Evolutionary conservation across 371 early-diverging fungal genomes (phyloP).

Genomic region (Choanephora cucurbitarum): DNA sequence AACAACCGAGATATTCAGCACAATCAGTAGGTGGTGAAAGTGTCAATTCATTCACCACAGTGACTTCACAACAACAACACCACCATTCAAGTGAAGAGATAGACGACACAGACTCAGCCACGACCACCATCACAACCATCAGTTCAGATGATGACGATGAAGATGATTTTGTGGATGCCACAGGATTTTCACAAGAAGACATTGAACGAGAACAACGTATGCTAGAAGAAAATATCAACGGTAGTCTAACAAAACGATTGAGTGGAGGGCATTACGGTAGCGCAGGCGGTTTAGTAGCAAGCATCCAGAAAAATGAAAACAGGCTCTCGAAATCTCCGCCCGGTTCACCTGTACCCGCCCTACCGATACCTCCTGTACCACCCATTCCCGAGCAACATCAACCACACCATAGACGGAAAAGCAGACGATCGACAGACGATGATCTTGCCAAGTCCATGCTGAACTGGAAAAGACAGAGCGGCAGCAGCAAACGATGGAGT

Average conservation of each 20-base stretch:
- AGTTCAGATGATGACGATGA: slow-evolving; percentile 12
- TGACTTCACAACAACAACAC: not conserved
- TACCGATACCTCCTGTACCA: not conserved
- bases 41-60: slow-evolving; percentile 19
- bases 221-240: slow-evolving; percentile 7
- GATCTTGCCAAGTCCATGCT: slow-evolving; percentile 36
- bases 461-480: slow-evolving; percentile 47
- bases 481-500: slow-evolving; percentile 21
- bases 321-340: slow-evolving; percentile 8
- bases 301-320: slow-evolving; percentile 17
- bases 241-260: slow-evolving; percentile 43
- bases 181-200: slow-evolving; percentile 21
- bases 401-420: slow-evolving; percentile 1
- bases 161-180: slow-evolving; percentile 28
- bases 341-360: slow-evolving; percentile 7
- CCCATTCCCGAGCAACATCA: not conserved
- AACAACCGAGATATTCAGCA: not conserved
- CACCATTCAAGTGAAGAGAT: slow-evolving; percentile 11
- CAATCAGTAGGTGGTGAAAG: slow-evolving; percentile 11
- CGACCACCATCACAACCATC: slow-evolving; percentile 8
- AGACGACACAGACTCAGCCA: slow-evolving; percentile 6
- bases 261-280: slow-evolving; percentile 53
- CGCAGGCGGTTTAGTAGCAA: slow-evolving; percentile 47
- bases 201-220: slow-evolving; percentile 16
- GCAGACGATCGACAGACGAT: slow-evolving; percentile 13